phyloP scores from a whole-genome alignment of 192 early-diverging fungal species.

The Radiomyces spectabilis region DNA sequence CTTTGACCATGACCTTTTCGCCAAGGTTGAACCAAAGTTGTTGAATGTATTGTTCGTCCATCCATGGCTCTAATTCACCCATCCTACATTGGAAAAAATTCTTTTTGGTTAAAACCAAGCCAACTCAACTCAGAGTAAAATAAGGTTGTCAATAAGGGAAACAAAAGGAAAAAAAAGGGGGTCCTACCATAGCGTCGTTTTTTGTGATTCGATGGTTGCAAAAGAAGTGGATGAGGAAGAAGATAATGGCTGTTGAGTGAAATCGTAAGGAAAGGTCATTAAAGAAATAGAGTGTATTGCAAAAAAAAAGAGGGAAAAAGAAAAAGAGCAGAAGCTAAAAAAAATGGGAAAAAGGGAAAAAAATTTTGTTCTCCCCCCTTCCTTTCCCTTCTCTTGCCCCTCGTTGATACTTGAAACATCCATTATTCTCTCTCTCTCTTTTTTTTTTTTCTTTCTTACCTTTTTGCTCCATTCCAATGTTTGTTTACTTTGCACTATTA shows the following conservation, averaged over 20 bases:
- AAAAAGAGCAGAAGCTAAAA: neutral
- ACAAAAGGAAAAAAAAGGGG: no score
- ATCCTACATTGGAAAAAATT: constrained; percentile 46
- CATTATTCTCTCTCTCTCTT: no score
- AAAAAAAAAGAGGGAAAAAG: neutral
- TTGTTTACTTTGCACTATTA: no score
- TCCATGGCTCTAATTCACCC: constrained; percentile 96
- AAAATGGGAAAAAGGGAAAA: neutral
- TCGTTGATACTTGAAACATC: no score
- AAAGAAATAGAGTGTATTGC: neutral
- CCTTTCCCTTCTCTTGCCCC: neutral
- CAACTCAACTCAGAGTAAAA: no score
- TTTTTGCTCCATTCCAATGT: no score
- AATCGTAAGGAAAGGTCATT: neutral
- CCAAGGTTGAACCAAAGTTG: constrained; percentile 79
- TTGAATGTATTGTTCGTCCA: constrained; percentile 91
- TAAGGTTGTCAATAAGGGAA: no score
- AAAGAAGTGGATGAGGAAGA: neutral
- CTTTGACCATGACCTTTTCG: constrained; percentile 85
- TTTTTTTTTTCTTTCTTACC: no score
- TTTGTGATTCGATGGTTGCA: neutral
- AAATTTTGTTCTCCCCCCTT: neutral
- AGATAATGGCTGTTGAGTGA: neutral
- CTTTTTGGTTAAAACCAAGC: neutral
- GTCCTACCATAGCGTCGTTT: neutral